phyloP scores from a whole-genome alignment of 371 early-diverging fungal genomes.

The Mycotypha africana region DNA sequence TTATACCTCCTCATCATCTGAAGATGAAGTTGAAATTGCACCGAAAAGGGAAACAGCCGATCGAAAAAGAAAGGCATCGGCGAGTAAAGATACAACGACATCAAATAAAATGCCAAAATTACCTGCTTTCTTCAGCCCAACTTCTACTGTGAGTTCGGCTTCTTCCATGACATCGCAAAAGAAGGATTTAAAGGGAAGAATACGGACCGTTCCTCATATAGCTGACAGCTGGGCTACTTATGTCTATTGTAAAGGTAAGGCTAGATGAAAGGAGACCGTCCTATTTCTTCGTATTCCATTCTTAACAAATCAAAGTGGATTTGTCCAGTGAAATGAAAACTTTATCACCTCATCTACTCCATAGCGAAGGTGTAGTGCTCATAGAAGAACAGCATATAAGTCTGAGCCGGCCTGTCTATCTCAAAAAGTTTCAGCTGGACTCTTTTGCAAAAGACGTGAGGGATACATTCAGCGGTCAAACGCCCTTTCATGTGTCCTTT shows the following conservation, averaged over 20 bases:
- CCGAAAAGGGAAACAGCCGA: too few species aligned
- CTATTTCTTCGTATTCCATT: background rate
- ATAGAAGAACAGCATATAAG: conserved; percentile 29
- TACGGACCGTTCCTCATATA: conserved; percentile 22
- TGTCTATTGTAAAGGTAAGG: conserved; percentile 35
- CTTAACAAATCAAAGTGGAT: conserved; percentile 3
- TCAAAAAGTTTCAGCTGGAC: conserved; percentile 32
- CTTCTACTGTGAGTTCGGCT: too few species aligned
- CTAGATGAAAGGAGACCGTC: background rate
- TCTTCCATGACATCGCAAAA: background rate
- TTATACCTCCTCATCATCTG: conserved; percentile 5
- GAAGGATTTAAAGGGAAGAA: conserved; percentile 13
- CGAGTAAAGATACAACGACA: too few species aligned
- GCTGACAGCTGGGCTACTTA: conserved; percentile 37
- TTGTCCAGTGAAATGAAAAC: background rate
- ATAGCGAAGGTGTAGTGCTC: background rate
- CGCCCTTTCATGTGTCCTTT: conserved; percentile 28
- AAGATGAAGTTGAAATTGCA: background rate
- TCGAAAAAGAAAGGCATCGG: background rate
- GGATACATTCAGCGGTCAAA: background rate
- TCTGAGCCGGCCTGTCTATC: conserved; percentile 25
- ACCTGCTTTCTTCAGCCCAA: conserved; percentile 1
- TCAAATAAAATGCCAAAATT: conserved; percentile 4
- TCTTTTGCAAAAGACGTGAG: conserved; percentile 13
- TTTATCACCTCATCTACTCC: background rate